Conservation (phyloP, 345 rosid genomes). For the Brassica juncea region DNA sequence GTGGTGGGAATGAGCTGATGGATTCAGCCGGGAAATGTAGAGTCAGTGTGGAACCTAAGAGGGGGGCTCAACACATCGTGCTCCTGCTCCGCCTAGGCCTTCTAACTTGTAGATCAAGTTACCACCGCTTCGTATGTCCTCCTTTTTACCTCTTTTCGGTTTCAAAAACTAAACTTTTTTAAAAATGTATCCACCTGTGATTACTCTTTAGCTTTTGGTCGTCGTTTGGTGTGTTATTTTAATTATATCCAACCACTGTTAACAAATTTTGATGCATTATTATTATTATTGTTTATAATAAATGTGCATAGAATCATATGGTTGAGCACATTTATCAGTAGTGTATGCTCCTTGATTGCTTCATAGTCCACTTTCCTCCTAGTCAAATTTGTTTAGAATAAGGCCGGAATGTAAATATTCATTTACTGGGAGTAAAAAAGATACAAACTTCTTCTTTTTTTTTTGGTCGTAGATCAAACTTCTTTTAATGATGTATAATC, state of each 20-base stretch:
- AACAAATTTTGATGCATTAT: neutral
- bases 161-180: neutral
- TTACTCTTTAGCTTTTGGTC: too few relatives aligned
- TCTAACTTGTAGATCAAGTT: slow-evolving; percentile 54
- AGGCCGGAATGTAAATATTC: neutral
- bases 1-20: slow-evolving; percentile 52
- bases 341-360: neutral
- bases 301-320: neutral
- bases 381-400: neutral
- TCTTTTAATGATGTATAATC: neutral
- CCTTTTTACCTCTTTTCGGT: neutral
- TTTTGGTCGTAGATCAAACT: neutral
- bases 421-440: too few relatives aligned
- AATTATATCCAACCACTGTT: neutral
- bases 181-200: neutral
- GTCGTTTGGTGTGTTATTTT: too few relatives aligned
- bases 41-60: slow-evolving; percentile 88
- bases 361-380: neutral
- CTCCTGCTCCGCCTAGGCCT: slow-evolving; percentile 76
- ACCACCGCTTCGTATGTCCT: neutral
- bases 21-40: slow-evolving; percentile 88
- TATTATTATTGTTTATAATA: too few relatives aligned
- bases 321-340: neutral
- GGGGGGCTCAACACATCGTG: slow-evolving; percentile 93
- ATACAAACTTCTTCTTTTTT: too few relatives aligned